Base-by-base conservation (phyloP, 1,284 basidiomycete genomes). In the Heterobasidion irregulare region DNA sequence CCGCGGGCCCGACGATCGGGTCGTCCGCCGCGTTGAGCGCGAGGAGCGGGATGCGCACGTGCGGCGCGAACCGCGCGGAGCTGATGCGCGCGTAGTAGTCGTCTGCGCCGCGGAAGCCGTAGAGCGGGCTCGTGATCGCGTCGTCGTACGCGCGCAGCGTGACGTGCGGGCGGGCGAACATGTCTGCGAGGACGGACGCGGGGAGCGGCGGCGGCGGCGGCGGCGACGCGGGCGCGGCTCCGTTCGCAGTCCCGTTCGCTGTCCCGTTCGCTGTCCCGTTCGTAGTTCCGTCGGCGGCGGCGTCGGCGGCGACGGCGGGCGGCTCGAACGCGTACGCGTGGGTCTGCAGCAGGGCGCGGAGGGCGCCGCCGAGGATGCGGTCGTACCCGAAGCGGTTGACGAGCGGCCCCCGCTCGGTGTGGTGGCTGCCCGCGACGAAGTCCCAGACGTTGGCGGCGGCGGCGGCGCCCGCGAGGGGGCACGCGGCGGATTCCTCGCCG, bases 371-470 rank as follows among this genome's bases (percentile, higher is more conserved):
- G 1, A 66, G 60, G 13, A 60, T 64, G 38, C 58, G 59, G 18
- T 61, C 64, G 51, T 66, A 68, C 9, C 65, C 47, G 50, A 35
- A 57, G 53, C 8, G 56, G 45, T 61, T 64, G 36, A 60, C 33
- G 47, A 62, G 51, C 0, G 62, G 58, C 45, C 60, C 60, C 6
- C 13, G 26, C 36, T 62, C 62, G 10, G 64, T 58, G 44, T 62
- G 58, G 2, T 56, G 34, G 6, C 57, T 54, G n/a, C 63, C 63
- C 12, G 53, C 32, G 16, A 58, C 51, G 56, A 66, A 67, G 53
- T 68, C 60, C 64, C 65, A 67, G 8, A 63, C 61, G 51, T 65
- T 67, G 9, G 65, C 65, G 19, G 67, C 58, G 13, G 57, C 57
- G 9, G 64, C 61, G 0, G 62, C 53, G 8, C 53, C 64, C 15